These are phyloP conservation scores for Lachnellula occidentalis DNA, from an alignment of 2,329 filamentous ascomycete species.

Conservation along the genomic window DNA sequence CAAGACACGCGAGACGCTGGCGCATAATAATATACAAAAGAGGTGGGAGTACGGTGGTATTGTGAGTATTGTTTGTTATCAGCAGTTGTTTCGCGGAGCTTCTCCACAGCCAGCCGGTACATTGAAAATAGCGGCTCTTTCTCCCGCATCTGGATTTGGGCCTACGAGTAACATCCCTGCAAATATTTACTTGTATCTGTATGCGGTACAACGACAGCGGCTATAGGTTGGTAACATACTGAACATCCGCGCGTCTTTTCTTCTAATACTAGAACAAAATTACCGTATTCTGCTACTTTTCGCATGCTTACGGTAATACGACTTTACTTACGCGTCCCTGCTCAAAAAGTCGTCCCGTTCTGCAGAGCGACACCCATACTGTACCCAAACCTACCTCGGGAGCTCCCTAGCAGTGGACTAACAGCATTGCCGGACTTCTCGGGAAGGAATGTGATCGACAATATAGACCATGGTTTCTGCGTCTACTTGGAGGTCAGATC, in stretches of 20 bases:
- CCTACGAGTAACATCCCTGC: conserved; percentile 11
- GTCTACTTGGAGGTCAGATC: conserved; percentile 26
- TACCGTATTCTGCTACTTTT: too few relatives aligned
- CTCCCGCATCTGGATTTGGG: conserved; percentile 5
- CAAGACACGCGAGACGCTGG: conserved; percentile 20
- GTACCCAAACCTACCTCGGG: neutral
- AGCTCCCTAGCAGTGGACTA: neutral
- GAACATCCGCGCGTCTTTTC: neutral
- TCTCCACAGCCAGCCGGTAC: neutral
- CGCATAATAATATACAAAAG: conserved; percentile 26
- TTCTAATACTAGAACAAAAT: neutral
- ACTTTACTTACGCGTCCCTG: too few relatives aligned
- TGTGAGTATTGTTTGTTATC: neutral
- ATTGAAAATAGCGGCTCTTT: conserved; percentile 9
- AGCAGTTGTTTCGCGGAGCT: neutral
- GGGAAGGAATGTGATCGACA: conserved; percentile 8
- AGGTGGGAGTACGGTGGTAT: neutral
- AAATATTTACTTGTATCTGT: conserved; percentile 8
- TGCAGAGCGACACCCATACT: neutral
- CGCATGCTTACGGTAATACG: too few relatives aligned
- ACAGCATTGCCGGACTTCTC: conserved; percentile 3
- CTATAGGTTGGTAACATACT: too few relatives aligned
- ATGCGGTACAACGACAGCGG: conserved; percentile 5
- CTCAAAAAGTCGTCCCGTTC: neutral
- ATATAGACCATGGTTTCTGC: conserved; percentile 18